Evolutionary conservation across 192 early-diverging fungal genomes (phyloP).

Genomic region (Backusella australiensis): DNA sequence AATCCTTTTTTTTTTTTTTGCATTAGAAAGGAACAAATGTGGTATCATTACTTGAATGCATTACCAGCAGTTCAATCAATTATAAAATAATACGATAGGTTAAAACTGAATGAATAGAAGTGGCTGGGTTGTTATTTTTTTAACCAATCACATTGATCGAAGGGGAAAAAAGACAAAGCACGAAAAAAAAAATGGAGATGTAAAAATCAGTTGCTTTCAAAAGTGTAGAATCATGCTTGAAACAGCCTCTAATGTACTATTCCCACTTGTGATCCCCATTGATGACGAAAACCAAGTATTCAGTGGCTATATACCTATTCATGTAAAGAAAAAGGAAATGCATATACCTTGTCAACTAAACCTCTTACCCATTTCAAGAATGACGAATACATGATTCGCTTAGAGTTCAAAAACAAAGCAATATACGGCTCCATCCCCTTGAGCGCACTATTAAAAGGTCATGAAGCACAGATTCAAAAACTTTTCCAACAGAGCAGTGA

Average conservation of each 20-base stretch:
- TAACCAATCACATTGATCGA: background rate
- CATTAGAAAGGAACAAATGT: too few relatives aligned
- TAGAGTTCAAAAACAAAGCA: background rate
- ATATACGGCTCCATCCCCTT: background rate
- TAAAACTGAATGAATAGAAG: too few relatives aligned
- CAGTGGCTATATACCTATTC: constrained; percentile 8
- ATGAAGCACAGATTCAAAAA: background rate
- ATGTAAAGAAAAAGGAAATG: constrained; percentile 8
- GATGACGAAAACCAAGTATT: constrained; percentile 5
- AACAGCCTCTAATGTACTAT: background rate
- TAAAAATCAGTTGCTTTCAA: background rate
- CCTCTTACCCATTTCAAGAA: background rate
- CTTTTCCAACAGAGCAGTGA: background rate
- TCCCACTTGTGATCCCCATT: constrained; percentile 10
- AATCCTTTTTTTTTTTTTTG: too few relatives aligned
- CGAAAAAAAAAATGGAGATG: background rate
- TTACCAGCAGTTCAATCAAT: too few relatives aligned
- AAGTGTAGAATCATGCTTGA: background rate
- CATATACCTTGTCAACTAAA: background rate
- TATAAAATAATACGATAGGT: too few relatives aligned
- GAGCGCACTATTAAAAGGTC: background rate
- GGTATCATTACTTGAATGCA: too few relatives aligned
- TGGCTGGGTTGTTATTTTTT: background rate
- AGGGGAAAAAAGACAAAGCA: background rate
- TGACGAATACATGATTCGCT: background rate